Evolutionary conservation across 768 basidiomycete genomes (phyloP).

Genomic region (Trametes meyenii): DNA sequence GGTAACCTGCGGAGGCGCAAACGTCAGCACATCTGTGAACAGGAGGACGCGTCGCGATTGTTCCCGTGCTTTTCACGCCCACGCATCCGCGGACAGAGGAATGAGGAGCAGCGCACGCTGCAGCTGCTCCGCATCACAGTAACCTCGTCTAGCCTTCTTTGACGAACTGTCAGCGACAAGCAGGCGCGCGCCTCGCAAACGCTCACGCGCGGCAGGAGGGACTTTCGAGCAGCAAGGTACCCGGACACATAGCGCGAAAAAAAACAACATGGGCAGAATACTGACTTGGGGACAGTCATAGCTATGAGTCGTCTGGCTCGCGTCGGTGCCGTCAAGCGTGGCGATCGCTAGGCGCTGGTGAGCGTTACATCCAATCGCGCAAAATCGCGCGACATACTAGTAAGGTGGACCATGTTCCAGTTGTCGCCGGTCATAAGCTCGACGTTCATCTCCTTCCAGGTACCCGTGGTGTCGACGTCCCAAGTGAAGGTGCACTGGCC

Average conservation of each 20-base stretch:
- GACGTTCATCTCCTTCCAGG: constrained; percentile 74
- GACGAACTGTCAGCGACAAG: too few species aligned
- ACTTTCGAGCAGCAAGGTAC: neutral
- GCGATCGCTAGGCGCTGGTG: constrained; percentile 55
- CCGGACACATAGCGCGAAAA: neutral
- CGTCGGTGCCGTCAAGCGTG: constrained; percentile 61
- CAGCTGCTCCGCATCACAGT: too few species aligned
- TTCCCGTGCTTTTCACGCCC: neutral
- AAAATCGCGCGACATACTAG: constrained; percentile 47
- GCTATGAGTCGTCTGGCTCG: constrained; percentile 45
- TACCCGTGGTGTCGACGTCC: constrained; percentile 57
- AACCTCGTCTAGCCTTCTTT: too few species aligned
- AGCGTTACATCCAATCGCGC: neutral
- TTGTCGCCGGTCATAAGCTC: constrained; percentile 83
- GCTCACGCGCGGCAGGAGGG: neutral
- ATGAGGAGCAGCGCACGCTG: too few species aligned
- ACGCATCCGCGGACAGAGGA: too few species aligned
- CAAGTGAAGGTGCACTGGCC: constrained; percentile 58
- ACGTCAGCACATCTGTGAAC: neutral
- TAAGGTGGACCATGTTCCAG: constrained; percentile 64
- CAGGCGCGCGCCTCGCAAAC: too few species aligned
- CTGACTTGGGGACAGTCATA: constrained; percentile 68
- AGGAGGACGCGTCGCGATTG: neutral
- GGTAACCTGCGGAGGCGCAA: constrained; percentile 47
- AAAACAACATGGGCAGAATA: neutral